Conservation (phyloP, 352 stramenopile species). For the Globisporangium middletonii region DNA sequence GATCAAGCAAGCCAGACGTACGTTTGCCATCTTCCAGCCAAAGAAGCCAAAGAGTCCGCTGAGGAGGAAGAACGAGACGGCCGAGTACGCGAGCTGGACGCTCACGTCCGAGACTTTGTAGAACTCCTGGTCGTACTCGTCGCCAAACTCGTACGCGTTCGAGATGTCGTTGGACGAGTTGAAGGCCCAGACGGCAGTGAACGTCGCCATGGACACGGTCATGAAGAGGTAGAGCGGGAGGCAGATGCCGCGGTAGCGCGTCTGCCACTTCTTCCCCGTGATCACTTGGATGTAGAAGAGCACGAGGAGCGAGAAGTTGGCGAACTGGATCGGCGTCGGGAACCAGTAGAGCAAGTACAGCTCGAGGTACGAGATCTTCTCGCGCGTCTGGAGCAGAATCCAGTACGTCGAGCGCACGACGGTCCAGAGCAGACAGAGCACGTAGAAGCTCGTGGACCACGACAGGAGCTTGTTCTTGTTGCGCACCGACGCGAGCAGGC, state of each 20-base stretch:
- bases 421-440: constrained; percentile 78
- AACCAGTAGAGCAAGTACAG: constrained; percentile 87
- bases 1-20: constrained; percentile 15
- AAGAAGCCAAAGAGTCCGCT: constrained; percentile 81
- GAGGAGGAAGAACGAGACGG: constrained; percentile 73
- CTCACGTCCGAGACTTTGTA: constrained; percentile 69
- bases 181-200: constrained; percentile 82
- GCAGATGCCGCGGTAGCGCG: constrained; percentile 73
- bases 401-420: constrained; percentile 76
- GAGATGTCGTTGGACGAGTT: constrained; percentile 83
- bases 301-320: constrained; percentile 85
- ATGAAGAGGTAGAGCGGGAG: constrained; percentile 78
- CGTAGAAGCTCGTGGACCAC: constrained; percentile 80
- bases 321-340: constrained; percentile 83
- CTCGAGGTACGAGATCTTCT: constrained; percentile 71
- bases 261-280: constrained; percentile 66
- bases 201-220: constrained; percentile 77
- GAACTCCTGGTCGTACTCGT: constrained; percentile 84
- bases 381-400: constrained; percentile 74
- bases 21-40: constrained; percentile 82
- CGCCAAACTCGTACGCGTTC: constrained; percentile 49
- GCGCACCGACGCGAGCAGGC: constrained; percentile 52
- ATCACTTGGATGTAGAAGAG: constrained; percentile 88
- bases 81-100: constrained; percentile 81
- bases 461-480: constrained; percentile 84